phyloP scores from a whole-genome alignment of 2,329 filamentous ascomycete genomes.

The Xylaria sp. region DNA sequence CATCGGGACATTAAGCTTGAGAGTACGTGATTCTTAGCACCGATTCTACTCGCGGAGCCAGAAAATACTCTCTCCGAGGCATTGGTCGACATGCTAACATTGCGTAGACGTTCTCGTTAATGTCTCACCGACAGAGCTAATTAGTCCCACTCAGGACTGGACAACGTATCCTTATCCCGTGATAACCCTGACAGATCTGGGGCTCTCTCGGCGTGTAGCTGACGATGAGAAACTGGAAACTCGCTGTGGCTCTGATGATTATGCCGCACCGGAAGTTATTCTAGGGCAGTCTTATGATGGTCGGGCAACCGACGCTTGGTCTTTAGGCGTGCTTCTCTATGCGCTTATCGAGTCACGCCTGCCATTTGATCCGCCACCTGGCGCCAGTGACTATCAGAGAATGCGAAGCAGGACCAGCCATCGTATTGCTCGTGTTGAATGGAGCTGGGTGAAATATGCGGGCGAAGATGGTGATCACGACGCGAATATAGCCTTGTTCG shows the following conservation, averaged over 20 bases:
- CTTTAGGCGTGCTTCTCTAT: slow-evolving; percentile 91
- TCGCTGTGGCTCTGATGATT: slow-evolving; percentile 95
- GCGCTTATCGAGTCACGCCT: slow-evolving; percentile 92
- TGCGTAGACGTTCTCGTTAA: slow-evolving; percentile 88
- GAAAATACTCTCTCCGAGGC: slow-evolving; percentile 32
- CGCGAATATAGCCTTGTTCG: slow-evolving; percentile 67
- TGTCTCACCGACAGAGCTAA: slow-evolving; percentile 74
- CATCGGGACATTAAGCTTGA: slow-evolving; percentile 98
- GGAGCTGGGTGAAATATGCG: slow-evolving; percentile 90
- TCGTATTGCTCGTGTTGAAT: slow-evolving; percentile 94
- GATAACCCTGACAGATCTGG: slow-evolving; percentile 89
- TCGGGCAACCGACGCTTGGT: slow-evolving; percentile 92
- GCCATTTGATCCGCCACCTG: slow-evolving; percentile 90
- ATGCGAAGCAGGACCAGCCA: slow-evolving; percentile 87
- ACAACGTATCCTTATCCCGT: slow-evolving; percentile 82
- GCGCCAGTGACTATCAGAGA: slow-evolving; percentile 78
- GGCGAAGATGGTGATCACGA: slow-evolving; percentile 91
- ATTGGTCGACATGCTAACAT: slow-evolving; percentile 27
- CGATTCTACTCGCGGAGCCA: not conserved
- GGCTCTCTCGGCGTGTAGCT: slow-evolving; percentile 85
- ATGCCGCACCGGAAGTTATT: slow-evolving; percentile 94
- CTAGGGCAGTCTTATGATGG: slow-evolving; percentile 96
- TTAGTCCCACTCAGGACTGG: slow-evolving; percentile 74
- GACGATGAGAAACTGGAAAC: slow-evolving; percentile 91
- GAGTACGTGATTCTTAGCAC: slow-evolving; percentile 66